Conservation (phyloP, 2,329 filamentous ascomycete genomes). For the Lasiodiplodia gonubiensis region DNA sequence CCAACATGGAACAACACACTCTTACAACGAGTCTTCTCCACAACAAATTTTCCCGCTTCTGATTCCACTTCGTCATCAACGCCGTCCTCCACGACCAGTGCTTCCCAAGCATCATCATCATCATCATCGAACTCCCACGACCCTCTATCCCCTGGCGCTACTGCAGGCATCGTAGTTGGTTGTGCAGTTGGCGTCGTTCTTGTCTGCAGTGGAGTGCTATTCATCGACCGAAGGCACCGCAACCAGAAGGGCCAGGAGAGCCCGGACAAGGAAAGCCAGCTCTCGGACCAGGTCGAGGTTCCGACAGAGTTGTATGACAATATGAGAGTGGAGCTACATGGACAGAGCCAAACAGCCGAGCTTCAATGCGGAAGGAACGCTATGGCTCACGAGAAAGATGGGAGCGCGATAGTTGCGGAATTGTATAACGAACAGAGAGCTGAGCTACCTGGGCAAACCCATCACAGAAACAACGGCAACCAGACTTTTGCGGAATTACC, state of each 20-base stretch:
- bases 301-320: neutral
- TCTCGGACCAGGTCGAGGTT: neutral
- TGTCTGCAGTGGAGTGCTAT: neutral
- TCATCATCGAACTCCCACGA: neutral
- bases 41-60: slow-evolving; percentile 3
- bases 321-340: neutral
- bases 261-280: neutral
- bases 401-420: neutral
- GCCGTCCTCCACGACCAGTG: neutral
- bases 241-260: neutral
- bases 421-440: neutral
- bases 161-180: slow-evolving; percentile 9
- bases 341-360: neutral
- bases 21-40: slow-evolving; percentile 11
- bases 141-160: neutral
- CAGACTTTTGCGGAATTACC: no score
- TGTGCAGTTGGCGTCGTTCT: neutral
- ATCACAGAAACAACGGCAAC: no score
- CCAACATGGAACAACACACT: neutral
- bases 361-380: neutral
- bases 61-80: neutral
- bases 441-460: no score
- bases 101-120: neutral
- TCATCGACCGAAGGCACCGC: neutral
- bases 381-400: neutral